Percentiles rank a stretch among this genome's conserved stretches.
These are phyloP conservation scores for Colletotrichum sp. DNA, from an alignment of 2,329 filamentous ascomycete species.

Conservation along the genomic window DNA sequence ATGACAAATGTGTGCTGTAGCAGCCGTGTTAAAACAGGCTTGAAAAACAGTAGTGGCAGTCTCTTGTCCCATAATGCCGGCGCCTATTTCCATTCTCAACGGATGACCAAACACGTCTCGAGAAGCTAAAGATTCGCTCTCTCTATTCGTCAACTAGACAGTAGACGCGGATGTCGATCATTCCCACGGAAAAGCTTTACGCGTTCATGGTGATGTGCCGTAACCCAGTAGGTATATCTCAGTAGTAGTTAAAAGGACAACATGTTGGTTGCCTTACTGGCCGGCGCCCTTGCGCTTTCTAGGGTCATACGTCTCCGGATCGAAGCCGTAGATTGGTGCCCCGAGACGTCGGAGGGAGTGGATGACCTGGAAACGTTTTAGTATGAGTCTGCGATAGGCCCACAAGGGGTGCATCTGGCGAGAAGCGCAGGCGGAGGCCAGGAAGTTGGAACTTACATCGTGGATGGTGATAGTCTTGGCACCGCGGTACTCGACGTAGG, in stretches of 20 bases:
- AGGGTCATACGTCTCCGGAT: slow-evolving; percentile 41
- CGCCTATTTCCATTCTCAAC: not conserved
- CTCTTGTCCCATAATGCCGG: not conserved
- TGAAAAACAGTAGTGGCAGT: not conserved
- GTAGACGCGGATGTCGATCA: not conserved
- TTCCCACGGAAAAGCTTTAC: not conserved
- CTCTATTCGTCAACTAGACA: not conserved
- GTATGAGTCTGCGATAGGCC: not conserved
- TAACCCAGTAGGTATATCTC: not conserved
- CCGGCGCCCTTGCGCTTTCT: slow-evolving; percentile 20
- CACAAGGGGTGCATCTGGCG: not conserved
- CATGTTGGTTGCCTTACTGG: not conserved
- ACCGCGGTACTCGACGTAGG: slow-evolving; percentile 57
- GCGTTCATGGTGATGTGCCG: not conserved
- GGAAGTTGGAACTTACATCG: slow-evolving; percentile 56
- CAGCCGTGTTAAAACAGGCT: not conserved
- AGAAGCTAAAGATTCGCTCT: not conserved
- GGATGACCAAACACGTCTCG: not conserved
- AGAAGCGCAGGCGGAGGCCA: not conserved
- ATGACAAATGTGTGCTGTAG: not conserved
- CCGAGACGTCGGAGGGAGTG: slow-evolving; percentile 54
- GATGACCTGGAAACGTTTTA: slow-evolving; percentile 51
- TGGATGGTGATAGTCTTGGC: slow-evolving; percentile 67
- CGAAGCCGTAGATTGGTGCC: slow-evolving; percentile 63
- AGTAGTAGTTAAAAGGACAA: not conserved